phyloP scores from a whole-genome alignment of 257 asterid species.

The Solanum dulcamara region DNA sequence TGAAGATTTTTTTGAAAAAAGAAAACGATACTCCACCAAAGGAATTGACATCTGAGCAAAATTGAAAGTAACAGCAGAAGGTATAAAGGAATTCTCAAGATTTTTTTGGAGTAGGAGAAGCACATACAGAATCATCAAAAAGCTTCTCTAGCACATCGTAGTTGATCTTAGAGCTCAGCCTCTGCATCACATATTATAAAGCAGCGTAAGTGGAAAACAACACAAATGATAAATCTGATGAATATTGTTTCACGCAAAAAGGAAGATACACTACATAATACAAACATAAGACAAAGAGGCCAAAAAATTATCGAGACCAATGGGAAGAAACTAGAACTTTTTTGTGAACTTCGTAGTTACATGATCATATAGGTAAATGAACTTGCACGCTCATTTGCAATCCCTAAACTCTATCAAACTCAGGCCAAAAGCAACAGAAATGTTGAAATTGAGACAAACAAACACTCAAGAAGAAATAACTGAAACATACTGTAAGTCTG shows the following conservation, averaged over 20 bases:
- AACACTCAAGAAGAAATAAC: background rate
- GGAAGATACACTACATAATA: background rate
- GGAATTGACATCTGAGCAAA: background rate
- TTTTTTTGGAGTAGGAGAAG: background rate
- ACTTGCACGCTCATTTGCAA: background rate
- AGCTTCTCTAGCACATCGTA: conserved; percentile 42
- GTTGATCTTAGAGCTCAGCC: conserved; percentile 39
- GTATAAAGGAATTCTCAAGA: background rate
- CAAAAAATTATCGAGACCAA: background rate
- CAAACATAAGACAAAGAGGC: background rate
- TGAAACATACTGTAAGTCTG: background rate
- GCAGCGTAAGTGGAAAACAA: background rate
- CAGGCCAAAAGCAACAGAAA: background rate
- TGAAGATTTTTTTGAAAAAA: background rate
- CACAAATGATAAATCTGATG: background rate
- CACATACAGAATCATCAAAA: conserved; percentile 46
- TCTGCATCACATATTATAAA: conserved; percentile 25
- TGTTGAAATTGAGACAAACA: background rate
- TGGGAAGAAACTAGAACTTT: background rate
- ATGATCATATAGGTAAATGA: background rate
- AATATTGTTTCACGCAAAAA: background rate
- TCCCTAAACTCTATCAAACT: background rate
- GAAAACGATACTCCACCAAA: background rate
- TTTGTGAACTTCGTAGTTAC: background rate
- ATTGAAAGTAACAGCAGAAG: background rate